Evolutionary conservation across 2,329 filamentous ascomycete genomes (phyloP).

Genomic region (Calonectria leucothoes): DNA sequence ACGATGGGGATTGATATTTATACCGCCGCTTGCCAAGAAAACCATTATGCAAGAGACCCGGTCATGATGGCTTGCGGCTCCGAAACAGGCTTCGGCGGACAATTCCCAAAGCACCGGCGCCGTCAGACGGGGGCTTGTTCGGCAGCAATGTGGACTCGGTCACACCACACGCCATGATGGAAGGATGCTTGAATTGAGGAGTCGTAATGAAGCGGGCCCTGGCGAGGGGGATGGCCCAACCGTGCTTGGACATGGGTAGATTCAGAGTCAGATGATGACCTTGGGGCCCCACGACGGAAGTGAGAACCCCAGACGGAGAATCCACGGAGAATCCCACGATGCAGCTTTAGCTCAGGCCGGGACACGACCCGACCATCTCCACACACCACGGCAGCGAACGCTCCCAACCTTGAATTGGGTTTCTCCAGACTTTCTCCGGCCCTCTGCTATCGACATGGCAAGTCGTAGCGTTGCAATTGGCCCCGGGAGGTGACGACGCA

Average conservation of each 20-base stretch:
- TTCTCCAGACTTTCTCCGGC: slow-evolving; percentile 1
- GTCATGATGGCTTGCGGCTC: not conserved
- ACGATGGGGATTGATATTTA: not conserved
- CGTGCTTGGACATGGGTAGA: not conserved
- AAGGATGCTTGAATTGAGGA: not conserved
- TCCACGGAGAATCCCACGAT: not conserved
- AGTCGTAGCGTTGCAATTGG: not conserved
- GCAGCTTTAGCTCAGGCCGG: no score
- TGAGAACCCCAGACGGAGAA: slow-evolving; percentile 1
- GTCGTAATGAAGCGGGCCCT: not conserved
- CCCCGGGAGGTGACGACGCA: no score
- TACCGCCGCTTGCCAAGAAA: not conserved
- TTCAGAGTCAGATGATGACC: not conserved
- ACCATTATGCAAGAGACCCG: not conserved
- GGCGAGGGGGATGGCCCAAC: not conserved
- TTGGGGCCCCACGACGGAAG: not conserved
- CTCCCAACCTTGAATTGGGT: not conserved
- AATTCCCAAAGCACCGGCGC: not conserved
- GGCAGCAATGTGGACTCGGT: not conserved
- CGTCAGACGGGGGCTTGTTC: not conserved
- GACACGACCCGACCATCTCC: no score
- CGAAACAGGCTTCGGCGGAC: not conserved
- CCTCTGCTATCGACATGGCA: not conserved
- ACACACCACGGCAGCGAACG: not conserved
- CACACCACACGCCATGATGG: not conserved